phyloP scores from a whole-genome alignment of 225 moss, liverwort and hornwort species.

The Climacium dendroides region DNA sequence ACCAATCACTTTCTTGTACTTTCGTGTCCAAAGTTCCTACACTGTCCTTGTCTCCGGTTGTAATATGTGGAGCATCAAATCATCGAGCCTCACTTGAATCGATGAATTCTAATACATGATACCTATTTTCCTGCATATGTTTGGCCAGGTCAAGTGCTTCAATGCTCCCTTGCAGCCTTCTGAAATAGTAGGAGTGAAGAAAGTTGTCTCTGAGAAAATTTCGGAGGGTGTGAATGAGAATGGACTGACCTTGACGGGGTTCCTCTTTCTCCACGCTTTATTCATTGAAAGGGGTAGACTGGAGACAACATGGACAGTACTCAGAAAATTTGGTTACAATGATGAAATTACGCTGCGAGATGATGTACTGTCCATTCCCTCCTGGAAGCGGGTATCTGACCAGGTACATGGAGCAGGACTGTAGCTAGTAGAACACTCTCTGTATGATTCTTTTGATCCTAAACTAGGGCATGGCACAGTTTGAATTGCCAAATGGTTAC shows the following conservation, averaged over 20 bases:
- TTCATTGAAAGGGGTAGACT: conserved; percentile 87
- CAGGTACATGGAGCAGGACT: conserved; percentile 32
- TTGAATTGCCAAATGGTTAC: background rate
- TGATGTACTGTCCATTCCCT: conserved; percentile 57
- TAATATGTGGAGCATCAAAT: background rate
- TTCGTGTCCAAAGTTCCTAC: background rate
- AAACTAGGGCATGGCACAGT: background rate
- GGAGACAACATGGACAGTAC: conserved; percentile 91
- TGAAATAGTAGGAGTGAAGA: conserved; percentile 86
- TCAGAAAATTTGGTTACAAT: conserved; percentile 86
- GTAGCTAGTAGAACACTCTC: background rate
- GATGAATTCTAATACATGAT: background rate
- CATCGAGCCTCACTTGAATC: background rate
- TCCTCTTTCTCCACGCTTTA: conserved; percentile 80
- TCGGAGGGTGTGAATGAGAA: conserved; percentile 74
- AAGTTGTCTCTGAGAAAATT: conserved; percentile 86
- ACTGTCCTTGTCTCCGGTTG: background rate
- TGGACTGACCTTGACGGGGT: conserved; percentile 80
- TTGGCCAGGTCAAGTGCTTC: conserved; percentile 77
- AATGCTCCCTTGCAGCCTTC: conserved; percentile 89
- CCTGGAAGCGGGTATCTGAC: conserved; percentile 68
- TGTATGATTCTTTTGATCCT: background rate
- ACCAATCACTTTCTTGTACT: background rate
- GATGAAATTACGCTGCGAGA: conserved; percentile 74
- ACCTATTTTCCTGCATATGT: background rate